Conservation (phyloP, 2,329 filamentous ascomycete genomes). For the Hymenoscyphus fraxineus region DNA sequence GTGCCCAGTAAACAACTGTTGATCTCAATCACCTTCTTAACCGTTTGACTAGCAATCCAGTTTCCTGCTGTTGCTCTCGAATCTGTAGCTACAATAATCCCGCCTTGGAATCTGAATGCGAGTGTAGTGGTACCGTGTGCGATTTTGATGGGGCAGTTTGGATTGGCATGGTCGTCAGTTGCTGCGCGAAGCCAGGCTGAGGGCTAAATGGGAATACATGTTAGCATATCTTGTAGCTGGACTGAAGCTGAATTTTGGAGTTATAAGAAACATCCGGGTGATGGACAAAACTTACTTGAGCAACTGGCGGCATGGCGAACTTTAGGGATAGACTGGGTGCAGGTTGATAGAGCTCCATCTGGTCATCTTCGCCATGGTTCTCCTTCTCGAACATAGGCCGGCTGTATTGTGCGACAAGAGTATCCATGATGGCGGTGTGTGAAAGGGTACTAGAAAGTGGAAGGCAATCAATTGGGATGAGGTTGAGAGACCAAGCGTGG, state of each 20-base stretch:
- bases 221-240: conserved; percentile 17
- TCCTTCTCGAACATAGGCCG: conserved; percentile 70
- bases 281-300: conserved; percentile 62
- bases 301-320: conserved; percentile 91
- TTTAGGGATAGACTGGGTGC: conserved; percentile 79
- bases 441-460: conserved; percentile 19
- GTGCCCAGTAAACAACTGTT: conserved; percentile 91
- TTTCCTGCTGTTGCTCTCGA: conserved; percentile 95
- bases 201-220: conserved; percentile 50
- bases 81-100: conserved; percentile 97
- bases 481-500: conserved; percentile 5
- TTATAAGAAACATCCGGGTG: conserved; percentile 14
- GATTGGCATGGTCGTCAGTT: conserved; percentile 96
- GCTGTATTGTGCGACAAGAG: conserved; percentile 89
- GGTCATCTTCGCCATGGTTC: conserved; percentile 66
- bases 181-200: conserved; percentile 93
- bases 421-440: conserved; percentile 63
- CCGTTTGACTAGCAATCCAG: conserved; percentile 99
- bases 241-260: conserved; percentile 7
- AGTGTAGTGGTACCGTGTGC: conserved; percentile 98
- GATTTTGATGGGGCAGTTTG: conserved; percentile 97
- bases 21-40: conserved; percentile 99
- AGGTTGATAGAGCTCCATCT: conserved; percentile 68
- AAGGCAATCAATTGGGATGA: conserved; percentile 15
- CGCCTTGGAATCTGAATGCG: conserved; percentile 95